Evolutionary conservation across 345 rosid genomes (phyloP).

Genomic region (Citrus maxima): DNA sequence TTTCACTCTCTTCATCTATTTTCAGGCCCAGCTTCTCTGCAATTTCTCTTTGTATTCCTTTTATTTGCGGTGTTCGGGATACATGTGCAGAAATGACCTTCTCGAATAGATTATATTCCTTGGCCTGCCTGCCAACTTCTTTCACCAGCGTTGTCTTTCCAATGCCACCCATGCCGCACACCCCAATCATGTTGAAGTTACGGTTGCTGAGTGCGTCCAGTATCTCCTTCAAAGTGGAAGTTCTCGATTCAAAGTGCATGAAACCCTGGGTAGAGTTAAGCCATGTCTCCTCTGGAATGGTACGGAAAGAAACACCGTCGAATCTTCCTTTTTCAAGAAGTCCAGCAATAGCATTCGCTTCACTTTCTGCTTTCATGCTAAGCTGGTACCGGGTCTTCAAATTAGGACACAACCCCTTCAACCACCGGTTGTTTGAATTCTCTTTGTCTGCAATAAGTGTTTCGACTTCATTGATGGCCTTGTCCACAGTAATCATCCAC

Average conservation of each 20-base stretch:
- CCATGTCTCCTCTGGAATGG: constrained; percentile 3
- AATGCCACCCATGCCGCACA: background rate
- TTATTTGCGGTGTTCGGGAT: too few relatives aligned
- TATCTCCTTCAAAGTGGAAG: too few relatives aligned
- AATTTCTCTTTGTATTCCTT: too few relatives aligned
- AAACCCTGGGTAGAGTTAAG: background rate
- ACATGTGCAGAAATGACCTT: too few relatives aligned
- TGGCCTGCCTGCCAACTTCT: too few relatives aligned
- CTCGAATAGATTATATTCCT: too few relatives aligned
- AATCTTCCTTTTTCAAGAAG: background rate
- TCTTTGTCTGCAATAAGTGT: background rate
- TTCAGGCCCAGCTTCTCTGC: too few relatives aligned
- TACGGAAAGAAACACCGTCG: background rate
- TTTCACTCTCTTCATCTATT: too few relatives aligned
- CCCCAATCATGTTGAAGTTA: constrained; percentile 7
- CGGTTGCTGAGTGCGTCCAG: too few relatives aligned
- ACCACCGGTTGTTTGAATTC: background rate
- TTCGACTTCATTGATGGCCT: background rate
- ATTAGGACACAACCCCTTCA: constrained; percentile 1
- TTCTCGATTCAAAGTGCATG: constrained; percentile 18
- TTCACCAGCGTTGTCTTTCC: too few relatives aligned
- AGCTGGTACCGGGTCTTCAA: background rate
- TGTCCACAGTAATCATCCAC: too few relatives aligned
- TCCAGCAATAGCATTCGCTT: background rate
- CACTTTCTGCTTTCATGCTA: constrained; percentile 11